Evolutionary conservation across 2,329 filamentous ascomycete species (phyloP).

Genomic region (Fusarium sublunatum): DNA sequence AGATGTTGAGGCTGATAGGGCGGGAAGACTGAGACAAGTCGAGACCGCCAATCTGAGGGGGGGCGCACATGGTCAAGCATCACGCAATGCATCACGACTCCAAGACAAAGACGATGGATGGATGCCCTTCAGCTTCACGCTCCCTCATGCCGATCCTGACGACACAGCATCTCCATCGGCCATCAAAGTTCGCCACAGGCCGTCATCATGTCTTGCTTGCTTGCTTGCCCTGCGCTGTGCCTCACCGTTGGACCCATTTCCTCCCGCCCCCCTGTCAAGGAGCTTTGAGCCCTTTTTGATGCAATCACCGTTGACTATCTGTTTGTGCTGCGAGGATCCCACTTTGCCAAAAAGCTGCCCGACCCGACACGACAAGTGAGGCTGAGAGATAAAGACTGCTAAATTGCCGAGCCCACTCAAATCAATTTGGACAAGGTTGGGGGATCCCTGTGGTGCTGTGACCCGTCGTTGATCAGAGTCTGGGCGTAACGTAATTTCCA

Average conservation of each 20-base stretch:
- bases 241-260: slow-evolving; percentile 18
- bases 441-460: slow-evolving; percentile 21
- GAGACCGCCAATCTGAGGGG: slow-evolving; percentile 22
- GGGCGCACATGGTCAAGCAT: slow-evolving; percentile 1
- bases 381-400: slow-evolving; percentile 10
- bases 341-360: background rate
- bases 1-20: slow-evolving; percentile 10
- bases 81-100: slow-evolving; percentile 1
- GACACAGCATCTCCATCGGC: slow-evolving; percentile 14
- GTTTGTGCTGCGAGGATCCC: background rate
- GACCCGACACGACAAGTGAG: slow-evolving; percentile 29
- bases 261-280: slow-evolving; percentile 31
- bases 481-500: slow-evolving; percentile 34
- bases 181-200: slow-evolving; percentile 20
- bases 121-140: background rate
- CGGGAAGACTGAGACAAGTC: slow-evolving; percentile 13
- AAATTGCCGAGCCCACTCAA: slow-evolving; percentile 4
- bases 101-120: background rate
- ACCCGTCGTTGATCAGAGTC: slow-evolving; percentile 9
- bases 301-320: slow-evolving; percentile 4
- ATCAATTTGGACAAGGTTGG: slow-evolving; percentile 8
- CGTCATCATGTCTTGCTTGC: slow-evolving; percentile 23
- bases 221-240: slow-evolving; percentile 9
- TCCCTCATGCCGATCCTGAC: slow-evolving; percentile 28
- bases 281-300: background rate